A percentile compares a stretch with the other conserved stretches of the same genome.
Evolutionary conservation across 148 eudicot species (phyloP).

Genomic region (Bassia scoparia): DNA sequence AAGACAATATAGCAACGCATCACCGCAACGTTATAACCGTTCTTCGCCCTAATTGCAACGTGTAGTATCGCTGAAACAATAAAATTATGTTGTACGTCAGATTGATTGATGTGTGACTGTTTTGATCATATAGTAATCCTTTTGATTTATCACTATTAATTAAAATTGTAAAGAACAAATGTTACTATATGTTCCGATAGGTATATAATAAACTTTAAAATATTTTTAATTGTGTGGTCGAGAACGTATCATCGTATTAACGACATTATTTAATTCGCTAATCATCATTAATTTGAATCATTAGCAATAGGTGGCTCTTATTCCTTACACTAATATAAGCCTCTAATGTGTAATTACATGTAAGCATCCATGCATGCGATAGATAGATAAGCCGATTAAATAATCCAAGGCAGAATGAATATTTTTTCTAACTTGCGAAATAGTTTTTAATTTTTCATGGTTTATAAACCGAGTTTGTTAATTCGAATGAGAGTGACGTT

Average conservation of each 20-base stretch:
- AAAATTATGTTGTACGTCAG: too few species aligned
- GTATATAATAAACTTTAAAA: too few species aligned
- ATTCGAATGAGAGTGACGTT: background rate
- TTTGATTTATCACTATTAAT: too few species aligned
- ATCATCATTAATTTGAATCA: constrained; percentile 12
- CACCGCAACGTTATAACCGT: too few species aligned
- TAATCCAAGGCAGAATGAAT: background rate
- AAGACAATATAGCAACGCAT: too few species aligned
- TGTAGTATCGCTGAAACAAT: too few species aligned
- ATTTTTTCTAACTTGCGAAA: background rate
- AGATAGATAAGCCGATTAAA: too few species aligned
- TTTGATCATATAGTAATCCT: too few species aligned
- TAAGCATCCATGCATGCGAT: constrained; percentile 20
- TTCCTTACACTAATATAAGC: constrained; percentile 6
- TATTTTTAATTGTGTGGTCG: constrained; percentile 7
- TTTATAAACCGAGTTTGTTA: background rate
- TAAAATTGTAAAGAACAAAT: too few species aligned
- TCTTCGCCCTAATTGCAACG: too few species aligned
- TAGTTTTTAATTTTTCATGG: background rate
- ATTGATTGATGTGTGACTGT: too few species aligned
- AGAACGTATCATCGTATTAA: constrained; percentile 19
- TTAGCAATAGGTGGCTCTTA: constrained; percentile 11
- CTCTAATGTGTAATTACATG: constrained; percentile 7
- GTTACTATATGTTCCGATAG: too few species aligned
- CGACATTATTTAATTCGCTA: background rate